These are phyloP conservation scores for Dalechampia spathulata DNA, from an alignment of 441 rosid genomes.

Conservation along the genomic window DNA sequence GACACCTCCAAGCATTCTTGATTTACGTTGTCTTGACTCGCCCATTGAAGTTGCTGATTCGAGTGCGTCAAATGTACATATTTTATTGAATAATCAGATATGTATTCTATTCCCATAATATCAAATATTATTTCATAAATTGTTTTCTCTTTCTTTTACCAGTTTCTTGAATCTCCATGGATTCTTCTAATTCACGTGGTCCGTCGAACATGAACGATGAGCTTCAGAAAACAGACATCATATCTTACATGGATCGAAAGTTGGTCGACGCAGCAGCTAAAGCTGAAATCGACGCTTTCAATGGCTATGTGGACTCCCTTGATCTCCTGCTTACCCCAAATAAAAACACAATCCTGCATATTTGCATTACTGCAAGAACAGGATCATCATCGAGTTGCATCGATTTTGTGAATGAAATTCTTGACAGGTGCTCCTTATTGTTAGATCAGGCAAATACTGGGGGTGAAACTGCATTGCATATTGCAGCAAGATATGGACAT, in stretches of 20 bases:
- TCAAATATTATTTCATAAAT: too few species aligned
- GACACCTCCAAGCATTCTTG: too few species aligned
- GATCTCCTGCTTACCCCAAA: not conserved
- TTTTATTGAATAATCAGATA: too few species aligned
- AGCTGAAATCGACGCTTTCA: constrained; percentile 1
- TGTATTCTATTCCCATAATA: too few species aligned
- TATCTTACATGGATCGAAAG: not conserved
- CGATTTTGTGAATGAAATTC: not conserved
- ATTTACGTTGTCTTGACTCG: too few species aligned
- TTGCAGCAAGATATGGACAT: not conserved
- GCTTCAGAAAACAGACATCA: too few species aligned
- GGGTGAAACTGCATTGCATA: constrained; percentile 6
- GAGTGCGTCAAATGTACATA: too few species aligned
- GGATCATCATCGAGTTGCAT: not conserved
- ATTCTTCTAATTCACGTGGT: too few species aligned
- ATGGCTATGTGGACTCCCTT: not conserved
- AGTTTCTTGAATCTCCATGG: too few species aligned
- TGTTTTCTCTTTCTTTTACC: too few species aligned
- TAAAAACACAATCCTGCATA: constrained; percentile 7
- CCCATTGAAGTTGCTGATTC: too few species aligned
- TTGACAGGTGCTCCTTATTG: constrained; percentile 4
- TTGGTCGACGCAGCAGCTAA: constrained; percentile 14
- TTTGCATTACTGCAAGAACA: not conserved
- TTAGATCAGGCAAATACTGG: constrained; percentile 1
- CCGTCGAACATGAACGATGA: too few species aligned